A percentile compares a stretch with the other conserved stretches of the same genome.
phyloP scores from a whole-genome alignment of 2,329 filamentous ascomycete species.

The Sphaceloma murrayae region DNA sequence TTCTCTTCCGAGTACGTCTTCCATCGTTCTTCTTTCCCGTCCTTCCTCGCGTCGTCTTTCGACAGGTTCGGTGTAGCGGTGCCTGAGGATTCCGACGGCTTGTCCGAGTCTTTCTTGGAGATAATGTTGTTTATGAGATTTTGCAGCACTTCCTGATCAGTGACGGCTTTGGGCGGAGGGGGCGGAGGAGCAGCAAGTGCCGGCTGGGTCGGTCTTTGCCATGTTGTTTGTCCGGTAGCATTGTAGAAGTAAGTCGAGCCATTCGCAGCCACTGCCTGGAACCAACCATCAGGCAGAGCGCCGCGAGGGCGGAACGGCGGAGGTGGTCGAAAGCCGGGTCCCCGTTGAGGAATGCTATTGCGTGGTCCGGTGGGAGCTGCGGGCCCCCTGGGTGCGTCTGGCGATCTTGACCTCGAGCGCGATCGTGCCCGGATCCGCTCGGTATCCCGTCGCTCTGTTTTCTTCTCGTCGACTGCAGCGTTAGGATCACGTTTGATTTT shows the following conservation, averaged over 20 bases:
- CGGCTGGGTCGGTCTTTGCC: conserved; percentile 65
- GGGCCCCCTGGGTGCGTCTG: conserved; percentile 31
- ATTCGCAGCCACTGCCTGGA: conserved; percentile 57
- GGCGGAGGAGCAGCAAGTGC: conserved; percentile 47
- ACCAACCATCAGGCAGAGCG: conserved; percentile 76
- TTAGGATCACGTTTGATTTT: conserved; percentile 75
- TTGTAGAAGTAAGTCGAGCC: conserved; percentile 82
- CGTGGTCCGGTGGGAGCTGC: conserved; percentile 43
- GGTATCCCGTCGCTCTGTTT: conserved; percentile 49
- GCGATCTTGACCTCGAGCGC: conserved; percentile 41
- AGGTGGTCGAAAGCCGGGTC: conserved; percentile 47
- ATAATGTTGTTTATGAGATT: conserved; percentile 62
- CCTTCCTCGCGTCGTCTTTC: conserved; percentile 44
- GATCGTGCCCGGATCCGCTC: conserved; percentile 40
- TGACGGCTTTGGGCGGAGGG: conserved; percentile 54
- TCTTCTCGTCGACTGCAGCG: conserved; percentile 40
- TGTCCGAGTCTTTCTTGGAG: conserved; percentile 54
- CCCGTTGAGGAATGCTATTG: conserved; percentile 48
- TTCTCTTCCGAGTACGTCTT: conserved; percentile 63
- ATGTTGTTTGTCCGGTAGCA: conserved; percentile 65
- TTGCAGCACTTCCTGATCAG: conserved; percentile 66
- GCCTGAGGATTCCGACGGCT: conserved; percentile 42
- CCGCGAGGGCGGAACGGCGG: conserved; percentile 40
- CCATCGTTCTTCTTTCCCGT: conserved; percentile 60
- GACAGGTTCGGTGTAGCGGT: conserved; percentile 54